A percentile compares a stretch with the other conserved stretches of the same genome.
Conservation (phyloP, 768 basidiomycete genomes). For the Coprinellus aureogranulatus region DNA sequence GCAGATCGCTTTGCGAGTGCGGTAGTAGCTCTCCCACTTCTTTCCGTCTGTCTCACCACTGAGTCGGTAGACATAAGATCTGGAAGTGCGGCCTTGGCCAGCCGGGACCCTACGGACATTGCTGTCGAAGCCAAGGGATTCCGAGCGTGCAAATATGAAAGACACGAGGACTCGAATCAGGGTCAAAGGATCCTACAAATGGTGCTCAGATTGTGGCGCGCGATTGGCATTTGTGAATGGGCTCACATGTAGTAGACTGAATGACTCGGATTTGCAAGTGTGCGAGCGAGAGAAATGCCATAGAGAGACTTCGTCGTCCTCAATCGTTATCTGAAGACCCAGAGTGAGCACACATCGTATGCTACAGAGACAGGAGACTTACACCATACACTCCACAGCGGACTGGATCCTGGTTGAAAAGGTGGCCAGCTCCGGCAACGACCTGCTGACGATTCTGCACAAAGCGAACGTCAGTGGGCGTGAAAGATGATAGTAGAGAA, state of each 20-base stretch:
- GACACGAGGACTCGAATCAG: slow-evolving; percentile 17
- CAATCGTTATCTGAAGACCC: slow-evolving; percentile 6
- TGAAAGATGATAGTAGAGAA: too few species aligned
- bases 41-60: not conserved
- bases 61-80: not conserved
- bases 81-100: not conserved
- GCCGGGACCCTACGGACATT: not conserved
- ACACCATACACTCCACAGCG: not conserved
- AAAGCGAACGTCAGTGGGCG: not conserved
- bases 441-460: slow-evolving; percentile 2
- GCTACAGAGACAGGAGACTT: not conserved
- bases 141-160: slow-evolving; percentile 15
- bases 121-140: slow-evolving; percentile 18
- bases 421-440: not conserved
- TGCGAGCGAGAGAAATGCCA: slow-evolving; percentile 12
- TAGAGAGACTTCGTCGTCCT: not conserved
- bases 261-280: slow-evolving; percentile 3
- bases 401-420: slow-evolving; percentile 1
- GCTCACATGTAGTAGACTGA: slow-evolving; percentile 1
- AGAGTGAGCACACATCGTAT: not conserved
- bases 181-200: slow-evolving; percentile 13
- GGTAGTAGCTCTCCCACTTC: not conserved
- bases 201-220: too few species aligned
- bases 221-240: too few species aligned
- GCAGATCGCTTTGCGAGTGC: not conserved